phyloP scores from a whole-genome alignment of 1,284 basidiomycete genomes.

The Psilocybe mexicana region DNA sequence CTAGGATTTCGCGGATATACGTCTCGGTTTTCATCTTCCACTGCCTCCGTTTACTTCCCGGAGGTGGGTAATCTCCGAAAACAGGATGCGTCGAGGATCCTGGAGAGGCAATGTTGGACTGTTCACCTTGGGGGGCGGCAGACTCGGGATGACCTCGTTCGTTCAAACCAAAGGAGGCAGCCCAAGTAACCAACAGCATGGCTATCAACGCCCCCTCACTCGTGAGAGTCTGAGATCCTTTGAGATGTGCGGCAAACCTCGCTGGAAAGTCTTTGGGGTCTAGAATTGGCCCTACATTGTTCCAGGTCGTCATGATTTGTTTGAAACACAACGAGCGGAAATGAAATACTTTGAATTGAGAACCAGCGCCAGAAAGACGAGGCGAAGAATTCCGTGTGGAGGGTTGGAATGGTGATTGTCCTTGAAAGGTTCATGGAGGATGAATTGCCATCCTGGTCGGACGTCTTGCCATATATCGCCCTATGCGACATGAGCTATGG shows the following conservation, averaged over 20 bases:
- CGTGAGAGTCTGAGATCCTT: constrained; percentile 57
- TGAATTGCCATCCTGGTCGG: constrained; percentile 39
- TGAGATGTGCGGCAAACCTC: constrained; percentile 62
- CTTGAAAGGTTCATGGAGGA: constrained; percentile 33
- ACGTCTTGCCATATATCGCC: constrained; percentile 61
- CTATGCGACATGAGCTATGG: constrained; percentile 28
- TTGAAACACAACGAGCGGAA: constrained; percentile 20
- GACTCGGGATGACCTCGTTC: constrained; percentile 56
- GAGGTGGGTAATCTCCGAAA: constrained; percentile 10
- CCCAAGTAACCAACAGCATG: constrained; percentile 81
- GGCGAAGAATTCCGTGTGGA: constrained; percentile 77
- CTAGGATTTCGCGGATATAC: constrained; percentile 75
- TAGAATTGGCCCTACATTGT: constrained; percentile 62
- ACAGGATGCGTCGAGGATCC: constrained; percentile 12
- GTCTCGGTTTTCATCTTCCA: constrained; percentile 43
- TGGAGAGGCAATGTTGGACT: constrained; percentile 15
- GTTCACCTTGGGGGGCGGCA: constrained; percentile 16
- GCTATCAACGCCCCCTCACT: constrained; percentile 65
- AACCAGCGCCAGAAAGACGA: constrained; percentile 84
- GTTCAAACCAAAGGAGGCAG: constrained; percentile 82
- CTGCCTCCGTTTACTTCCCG: constrained; percentile 26
- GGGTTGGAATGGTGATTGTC: constrained; percentile 59
- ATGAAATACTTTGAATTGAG: constrained; percentile 71
- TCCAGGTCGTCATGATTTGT: not conserved
- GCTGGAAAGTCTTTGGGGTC: constrained; percentile 75